Evolutionary conservation across 2,329 filamentous ascomycete species (phyloP), one percentile per base, ranked within the genome.

Genomic region (Ascosphaera apis): DNA sequence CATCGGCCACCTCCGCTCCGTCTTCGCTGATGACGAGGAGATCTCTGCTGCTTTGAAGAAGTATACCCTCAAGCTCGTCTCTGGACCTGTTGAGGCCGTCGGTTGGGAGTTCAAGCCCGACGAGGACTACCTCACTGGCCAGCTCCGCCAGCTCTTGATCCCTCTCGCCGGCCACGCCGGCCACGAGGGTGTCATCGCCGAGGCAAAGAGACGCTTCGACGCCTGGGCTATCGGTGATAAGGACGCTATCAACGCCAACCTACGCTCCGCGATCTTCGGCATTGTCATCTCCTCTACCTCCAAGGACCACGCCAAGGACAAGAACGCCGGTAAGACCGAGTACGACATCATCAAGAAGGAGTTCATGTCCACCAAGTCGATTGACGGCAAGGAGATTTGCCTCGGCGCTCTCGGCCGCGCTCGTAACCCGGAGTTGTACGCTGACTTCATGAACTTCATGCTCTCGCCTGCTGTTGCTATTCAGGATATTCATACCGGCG

Each of bases 321-420:
- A 73, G 40, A 75, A 81, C 23, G 72, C 82, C 4, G 71, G 70
- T 5, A 66, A 67, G 36, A 62, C 72, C 12, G 80, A 82, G 37
- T 76, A 71, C 44, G 66, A 77, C 18, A 67, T 74, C 5, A 66
- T 98, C 37, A 82, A 86, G 61, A 71, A 81, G 37, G 84, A 93
- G 53, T 95, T 81, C 66, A 66, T 72, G 42, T 73, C 64, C 35
- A 88, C 82, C 9, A 76, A 76, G 36, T 81, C 83, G 5, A 74
- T 93, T 27, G 88, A 95, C 48, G 84, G 83, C 47, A 91, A 84
- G 56, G 83, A 92, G 45, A 78, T 91, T 43, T 77, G 72, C 44
- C 67, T 95, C 2, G 63, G 68, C 27, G 71, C 78, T 3, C 66
- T 98, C 32, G 82, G 83, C 23, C 70, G 73, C 28, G 72, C 78